Evolutionary conservation across 2,329 filamentous ascomycete species (phyloP).

Genomic region (Ophiocordyceps robertsii): DNA sequence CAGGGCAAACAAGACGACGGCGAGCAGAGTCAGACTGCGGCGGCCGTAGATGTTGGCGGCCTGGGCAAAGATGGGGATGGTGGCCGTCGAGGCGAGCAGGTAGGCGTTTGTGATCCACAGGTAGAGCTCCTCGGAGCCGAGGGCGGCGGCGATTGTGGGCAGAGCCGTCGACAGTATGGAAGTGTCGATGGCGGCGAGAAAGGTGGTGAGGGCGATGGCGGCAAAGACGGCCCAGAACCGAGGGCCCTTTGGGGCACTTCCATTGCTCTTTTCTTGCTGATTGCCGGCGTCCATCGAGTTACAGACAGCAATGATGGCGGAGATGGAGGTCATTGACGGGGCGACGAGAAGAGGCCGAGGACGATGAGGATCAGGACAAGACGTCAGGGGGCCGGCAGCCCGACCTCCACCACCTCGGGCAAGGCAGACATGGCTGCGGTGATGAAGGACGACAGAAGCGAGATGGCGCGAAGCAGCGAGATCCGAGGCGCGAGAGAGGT

Average conservation of each 20-base stretch:
- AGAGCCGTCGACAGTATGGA: constrained; percentile 17
- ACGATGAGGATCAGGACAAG: too few relatives aligned
- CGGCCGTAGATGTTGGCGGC: constrained; percentile 36
- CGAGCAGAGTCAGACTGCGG: constrained; percentile 20
- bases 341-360: too few relatives aligned
- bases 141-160: constrained; percentile 10
- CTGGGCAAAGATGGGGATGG: constrained; percentile 23
- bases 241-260: background rate
- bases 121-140: constrained; percentile 8
- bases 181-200: constrained; percentile 13
- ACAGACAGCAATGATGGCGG: too few relatives aligned
- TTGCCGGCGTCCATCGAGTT: too few relatives aligned
- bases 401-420: too few relatives aligned
- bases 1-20: constrained; percentile 9
- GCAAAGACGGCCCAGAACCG: constrained; percentile 11
- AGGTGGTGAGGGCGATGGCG: constrained; percentile 7
- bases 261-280: background rate
- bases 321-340: too few relatives aligned
- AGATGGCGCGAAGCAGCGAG: too few relatives aligned
- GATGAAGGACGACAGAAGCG: too few relatives aligned
- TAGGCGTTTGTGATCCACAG: constrained; percentile 13
- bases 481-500: too few relatives aligned
- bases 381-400: too few relatives aligned
- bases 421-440: too few relatives aligned
- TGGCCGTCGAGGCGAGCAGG: constrained; percentile 7